A percentile compares a stretch with the other conserved stretches of the same genome.
Evolutionary conservation across 1,139 yeast species (phyloP).

Genomic region (Diutina sp.): DNA sequence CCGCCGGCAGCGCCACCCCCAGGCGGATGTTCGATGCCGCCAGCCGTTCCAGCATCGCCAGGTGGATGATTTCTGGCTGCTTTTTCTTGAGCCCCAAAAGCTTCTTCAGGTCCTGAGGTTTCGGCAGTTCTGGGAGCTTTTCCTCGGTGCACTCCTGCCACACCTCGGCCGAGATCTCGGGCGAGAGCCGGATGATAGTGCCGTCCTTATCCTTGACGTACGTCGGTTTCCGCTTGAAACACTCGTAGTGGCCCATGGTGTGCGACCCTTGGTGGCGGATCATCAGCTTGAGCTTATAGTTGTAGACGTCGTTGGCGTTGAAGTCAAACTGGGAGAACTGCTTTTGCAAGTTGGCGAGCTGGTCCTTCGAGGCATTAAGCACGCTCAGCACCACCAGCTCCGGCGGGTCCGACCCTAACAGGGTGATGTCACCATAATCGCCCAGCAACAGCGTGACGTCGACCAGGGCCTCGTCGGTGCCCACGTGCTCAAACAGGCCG

Average conservation of each 20-base stretch:
- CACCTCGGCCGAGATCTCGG: background rate
- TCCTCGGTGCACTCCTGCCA: background rate
- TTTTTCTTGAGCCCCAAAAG: background rate
- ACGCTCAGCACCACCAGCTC: background rate
- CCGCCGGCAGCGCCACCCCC: slow-evolving; percentile 1
- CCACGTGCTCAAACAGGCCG: slow-evolving; percentile 1
- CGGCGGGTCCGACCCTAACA: background rate
- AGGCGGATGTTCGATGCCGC: background rate
- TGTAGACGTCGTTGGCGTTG: slow-evolving; percentile 31
- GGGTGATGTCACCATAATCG: background rate
- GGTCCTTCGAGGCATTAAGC: slow-evolving; percentile 16
- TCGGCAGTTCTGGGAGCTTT: background rate
- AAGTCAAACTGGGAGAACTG: slow-evolving; percentile 30
- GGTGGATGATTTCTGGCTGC: background rate
- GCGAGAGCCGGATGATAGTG: background rate
- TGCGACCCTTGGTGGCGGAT: slow-evolving; percentile 86
- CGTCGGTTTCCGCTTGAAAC: slow-evolving; percentile 59
- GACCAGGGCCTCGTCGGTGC: background rate
- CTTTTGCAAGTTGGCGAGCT: slow-evolving; percentile 22
- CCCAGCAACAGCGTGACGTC: background rate
- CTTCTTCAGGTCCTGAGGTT: background rate
- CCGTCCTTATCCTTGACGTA: slow-evolving; percentile 24
- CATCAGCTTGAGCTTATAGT: slow-evolving; percentile 55
- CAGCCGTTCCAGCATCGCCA: background rate
- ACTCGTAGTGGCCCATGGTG: slow-evolving; percentile 80